Evolutionary conservation across 163 green algal genomes (phyloP), one percentile per base, ranked within the genome.

Genomic region (Prototheca wickerhamii): DNA sequence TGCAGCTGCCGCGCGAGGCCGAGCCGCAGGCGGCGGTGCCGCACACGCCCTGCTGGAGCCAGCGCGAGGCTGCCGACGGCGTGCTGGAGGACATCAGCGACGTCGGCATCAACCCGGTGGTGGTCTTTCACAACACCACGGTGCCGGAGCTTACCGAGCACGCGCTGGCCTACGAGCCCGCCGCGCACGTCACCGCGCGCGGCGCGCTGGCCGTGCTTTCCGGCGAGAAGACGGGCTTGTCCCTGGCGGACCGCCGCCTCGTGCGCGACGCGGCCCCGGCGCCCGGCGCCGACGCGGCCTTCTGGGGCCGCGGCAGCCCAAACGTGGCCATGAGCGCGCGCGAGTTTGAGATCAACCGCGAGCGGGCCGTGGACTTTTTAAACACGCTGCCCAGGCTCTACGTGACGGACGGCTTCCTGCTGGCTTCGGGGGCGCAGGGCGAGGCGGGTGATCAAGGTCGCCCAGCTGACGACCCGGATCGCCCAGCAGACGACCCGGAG

Each of bases 341-440:
- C 86, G 68, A 84, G 4, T 96, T 96, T 72, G 59, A 89, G 21
- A 69, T 88, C 51, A 93, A 94, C 66, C 73, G 89, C 10, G 84
- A 93, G 71, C 73, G 81, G 2, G 86, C 85, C 3, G 78, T 96
- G 15, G 84, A 91, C 64, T 96, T 93, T 76, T 76, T 97, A 30
- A 95, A 94, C 78, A 89, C 80, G 40, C 73, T 92, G 52, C 81
- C 93, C 35, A 73, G 82, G 7, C 67, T 97, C 17, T 97, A 90
- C 65, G 78, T 94, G 2, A 82, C 93, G 61, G 87, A 93, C 64
- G 85, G 82, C 25, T 95, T 82, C 84, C 34, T 87, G 89, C 55
- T 54, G 46, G 46, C 12, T 8, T 18, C 10, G 15, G 37, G 37
- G 0, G 37, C 0, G 37, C 1, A 15, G 37, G 37, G 15, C 10